Conservation (phyloP, 2,329 filamentous ascomycete species). For the Plectosphaerella sp. region DNA sequence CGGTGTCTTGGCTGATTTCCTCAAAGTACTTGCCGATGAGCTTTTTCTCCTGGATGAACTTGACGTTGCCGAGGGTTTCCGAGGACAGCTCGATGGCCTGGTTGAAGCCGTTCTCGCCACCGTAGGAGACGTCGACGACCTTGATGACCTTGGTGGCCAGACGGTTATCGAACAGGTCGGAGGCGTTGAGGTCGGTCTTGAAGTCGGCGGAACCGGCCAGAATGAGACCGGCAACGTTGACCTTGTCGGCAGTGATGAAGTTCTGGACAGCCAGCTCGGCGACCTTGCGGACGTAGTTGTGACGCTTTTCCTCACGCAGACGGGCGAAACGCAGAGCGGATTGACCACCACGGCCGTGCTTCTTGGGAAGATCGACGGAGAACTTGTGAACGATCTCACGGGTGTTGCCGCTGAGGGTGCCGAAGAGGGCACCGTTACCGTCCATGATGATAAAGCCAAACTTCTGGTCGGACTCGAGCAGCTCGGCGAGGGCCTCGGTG, state of each 20-base stretch:
- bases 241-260: conserved; percentile 97
- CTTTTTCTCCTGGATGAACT: conserved; percentile 99
- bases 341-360: conserved; percentile 99
- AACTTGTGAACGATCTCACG: conserved; percentile 97
- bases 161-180: conserved; percentile 93
- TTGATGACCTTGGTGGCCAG: conserved; percentile 96
- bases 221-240: conserved; percentile 94
- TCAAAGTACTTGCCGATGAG: conserved; percentile 98
- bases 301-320: conserved; percentile 98
- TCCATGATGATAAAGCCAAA: conserved; percentile 99
- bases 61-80: conserved; percentile 97
- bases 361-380: conserved; percentile 97
- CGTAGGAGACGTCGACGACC: conserved; percentile 97
- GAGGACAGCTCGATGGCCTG: conserved; percentile 94
- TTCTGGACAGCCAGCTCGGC: conserved; percentile 97
- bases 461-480: conserved; percentile 97
- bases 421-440: conserved; percentile 95
- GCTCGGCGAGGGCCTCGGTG: conserved; percentile 92
- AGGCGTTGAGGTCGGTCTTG: conserved; percentile 98
- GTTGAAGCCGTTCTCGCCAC: conserved; percentile 99
- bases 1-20: conserved; percentile 96
- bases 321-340: conserved; percentile 98
- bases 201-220: conserved; percentile 97
- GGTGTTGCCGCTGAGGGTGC: conserved; percentile 94
- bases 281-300: conserved; percentile 99